Evolutionary conservation across 2,329 filamentous ascomycete species (phyloP).

Genomic region (Penicillium capsulatum): DNA sequence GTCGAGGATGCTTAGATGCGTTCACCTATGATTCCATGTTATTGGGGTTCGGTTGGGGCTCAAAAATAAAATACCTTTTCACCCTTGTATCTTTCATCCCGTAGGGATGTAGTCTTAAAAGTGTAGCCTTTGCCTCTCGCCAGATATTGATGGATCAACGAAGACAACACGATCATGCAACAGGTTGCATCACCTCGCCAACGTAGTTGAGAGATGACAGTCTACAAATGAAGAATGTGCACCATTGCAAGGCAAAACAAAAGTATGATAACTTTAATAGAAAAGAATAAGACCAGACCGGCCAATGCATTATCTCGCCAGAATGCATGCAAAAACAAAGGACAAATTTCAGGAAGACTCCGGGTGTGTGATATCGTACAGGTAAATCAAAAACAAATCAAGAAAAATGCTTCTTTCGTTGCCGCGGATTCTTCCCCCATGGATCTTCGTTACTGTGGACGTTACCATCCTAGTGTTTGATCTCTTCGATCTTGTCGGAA

Average conservation of each 20-base stretch:
- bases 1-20: slow-evolving; percentile 62
- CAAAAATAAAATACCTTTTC: slow-evolving; percentile 27
- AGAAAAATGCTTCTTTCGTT: neutral
- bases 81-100: slow-evolving; percentile 3
- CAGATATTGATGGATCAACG: too few relatives aligned
- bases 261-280: neutral
- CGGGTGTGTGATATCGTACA: slow-evolving; percentile 15
- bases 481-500: slow-evolving; percentile 12
- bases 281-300: neutral
- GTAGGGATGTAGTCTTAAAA: too few relatives aligned
- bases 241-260: too few relatives aligned
- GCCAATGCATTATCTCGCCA: slow-evolving; percentile 3
- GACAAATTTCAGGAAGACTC: neutral
- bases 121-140: too few relatives aligned
- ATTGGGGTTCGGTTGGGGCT: slow-evolving; percentile 25
- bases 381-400: slow-evolving; percentile 3
- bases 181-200: too few relatives aligned
- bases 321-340: neutral
- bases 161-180: too few relatives aligned
- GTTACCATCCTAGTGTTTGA: slow-evolving; percentile 16
- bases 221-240: too few relatives aligned
- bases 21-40: slow-evolving; percentile 24
- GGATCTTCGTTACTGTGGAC: neutral
- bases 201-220: too few relatives aligned
- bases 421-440: neutral